Base-by-base conservation (phyloP, 805 yeast genomes). In the Schwanniomyces polymorphus region DNA sequence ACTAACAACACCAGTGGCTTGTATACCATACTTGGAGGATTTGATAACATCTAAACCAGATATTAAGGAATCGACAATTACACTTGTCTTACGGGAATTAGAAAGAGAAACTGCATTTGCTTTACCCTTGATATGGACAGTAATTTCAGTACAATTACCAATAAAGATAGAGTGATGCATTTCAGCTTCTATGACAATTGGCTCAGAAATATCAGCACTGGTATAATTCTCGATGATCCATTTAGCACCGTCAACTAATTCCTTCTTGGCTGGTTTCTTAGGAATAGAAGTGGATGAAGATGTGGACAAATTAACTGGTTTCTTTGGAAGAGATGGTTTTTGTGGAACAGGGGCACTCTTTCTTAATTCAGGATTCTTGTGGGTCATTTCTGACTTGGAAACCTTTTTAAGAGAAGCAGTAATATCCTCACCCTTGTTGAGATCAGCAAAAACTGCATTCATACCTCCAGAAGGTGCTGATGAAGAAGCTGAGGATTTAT, bases 381-480 rank as follows among this genome's bases (percentile, higher is more conserved):
- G 97, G 18, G 97, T 90, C 91, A 88, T 89, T 68, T 91, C 88
- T 7, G 95, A 85, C 72, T 84, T 89, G 56, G 91, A 97, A 34
- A 92, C 97, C 65, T 92, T 92, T 64, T 86, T 90, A 55, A 94
- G 80, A 11, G 91, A 88, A 29, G 91, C 75, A 1, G 98, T 91
- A 59, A 94, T 86, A 40, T 70, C 72, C 55, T 84, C 88, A 50
- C 99, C 99, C 71, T 85, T 79, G 70, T 85, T 91, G 54, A 94
- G 75, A 55, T 88, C 95, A n/a, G 88, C 85, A 66, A 94, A 94
- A 11, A 94, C 97, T 1, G 98, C 98, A 55, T 76, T 78, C 73
- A 92, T 81, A 37, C 96, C 94, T 38, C 68, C 70, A 46, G 49
- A 57, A 0, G 70, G 46, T 9, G 59, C 58, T 14, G 65, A 48